Conservation (phyloP, 305 asterid genomes). For the Coffea humblotiana region DNA sequence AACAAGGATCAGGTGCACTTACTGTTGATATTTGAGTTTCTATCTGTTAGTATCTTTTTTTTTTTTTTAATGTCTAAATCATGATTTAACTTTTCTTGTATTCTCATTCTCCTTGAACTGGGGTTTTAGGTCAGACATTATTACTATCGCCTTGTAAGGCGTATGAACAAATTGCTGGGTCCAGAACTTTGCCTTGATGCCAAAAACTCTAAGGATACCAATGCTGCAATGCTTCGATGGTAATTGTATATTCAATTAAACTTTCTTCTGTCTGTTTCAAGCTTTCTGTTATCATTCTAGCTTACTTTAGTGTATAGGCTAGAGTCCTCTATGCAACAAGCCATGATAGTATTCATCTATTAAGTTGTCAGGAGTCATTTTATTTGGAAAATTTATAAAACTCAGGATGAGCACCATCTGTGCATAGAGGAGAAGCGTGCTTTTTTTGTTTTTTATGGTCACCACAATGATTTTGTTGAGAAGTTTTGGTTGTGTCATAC, state of each 20-base stretch:
- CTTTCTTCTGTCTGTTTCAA: background rate
- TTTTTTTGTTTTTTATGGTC: background rate
- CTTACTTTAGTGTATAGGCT: background rate
- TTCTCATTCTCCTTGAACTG: slow-evolving; percentile 24
- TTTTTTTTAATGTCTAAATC: background rate
- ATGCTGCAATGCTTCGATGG: slow-evolving; percentile 99
- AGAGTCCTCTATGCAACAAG: background rate
- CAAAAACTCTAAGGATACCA: slow-evolving; percentile 91
- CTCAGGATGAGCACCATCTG: background rate
- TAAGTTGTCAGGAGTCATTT: background rate
- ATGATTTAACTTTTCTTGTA: slow-evolving; percentile 2
- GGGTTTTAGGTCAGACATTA: slow-evolving; percentile 82
- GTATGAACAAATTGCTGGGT: slow-evolving; percentile 97
- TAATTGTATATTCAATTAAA: slow-evolving; percentile 25
- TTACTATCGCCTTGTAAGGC: slow-evolving; percentile 95
- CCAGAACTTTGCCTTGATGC: slow-evolving; percentile 96
- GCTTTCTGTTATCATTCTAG: background rate
- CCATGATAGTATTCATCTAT: background rate
- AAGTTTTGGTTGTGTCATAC: background rate
- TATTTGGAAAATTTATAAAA: background rate
- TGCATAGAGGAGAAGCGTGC: background rate
- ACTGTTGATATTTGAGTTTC: background rate
- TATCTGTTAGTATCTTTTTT: background rate
- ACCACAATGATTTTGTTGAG: background rate
- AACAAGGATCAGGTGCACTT: slow-evolving; percentile 88